A percentile compares a stretch with the other conserved stretches of the same genome.
Evolutionary conservation across 805 yeast species (phyloP).

Genomic region (Torulaspora maleeae): DNA sequence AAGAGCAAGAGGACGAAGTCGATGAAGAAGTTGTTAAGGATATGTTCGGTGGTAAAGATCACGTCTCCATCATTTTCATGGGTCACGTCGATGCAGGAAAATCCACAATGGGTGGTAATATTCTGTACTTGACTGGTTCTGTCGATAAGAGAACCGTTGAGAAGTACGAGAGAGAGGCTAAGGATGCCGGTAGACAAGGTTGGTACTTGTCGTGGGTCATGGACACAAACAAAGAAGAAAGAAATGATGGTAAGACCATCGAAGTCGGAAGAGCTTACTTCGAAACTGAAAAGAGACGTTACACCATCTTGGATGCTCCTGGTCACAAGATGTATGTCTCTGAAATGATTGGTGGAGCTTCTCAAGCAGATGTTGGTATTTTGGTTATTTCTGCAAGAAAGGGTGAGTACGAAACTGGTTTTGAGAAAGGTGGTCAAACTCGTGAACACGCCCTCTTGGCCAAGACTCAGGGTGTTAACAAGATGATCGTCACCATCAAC

Average conservation of each 20-base stretch:
- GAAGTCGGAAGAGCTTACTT: slow-evolving; percentile 98
- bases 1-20: slow-evolving; percentile 73
- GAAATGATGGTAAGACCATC: slow-evolving; percentile 97
- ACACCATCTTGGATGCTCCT: slow-evolving; percentile 97
- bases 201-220: slow-evolving; percentile 99
- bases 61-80: slow-evolving; percentile 94
- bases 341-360: slow-evolving; percentile 99
- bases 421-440: slow-evolving; percentile 98
- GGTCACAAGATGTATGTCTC: slow-evolving; percentile 99
- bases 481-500: slow-evolving; percentile 87
- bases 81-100: slow-evolving; percentile 99
- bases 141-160: slow-evolving; percentile 98
- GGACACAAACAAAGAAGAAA: slow-evolving; percentile 99
- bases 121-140: slow-evolving; percentile 87
- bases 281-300: slow-evolving; percentile 96
- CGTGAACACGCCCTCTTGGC: slow-evolving; percentile 97
- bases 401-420: slow-evolving; percentile 99
- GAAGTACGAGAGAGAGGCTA: slow-evolving; percentile 96
- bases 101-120: slow-evolving; percentile 98
- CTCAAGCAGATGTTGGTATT: slow-evolving; percentile 98
- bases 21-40: slow-evolving; percentile 87
- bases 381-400: slow-evolving; percentile 96
- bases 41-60: slow-evolving; percentile 96
- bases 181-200: slow-evolving; percentile 99
- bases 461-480: slow-evolving; percentile 97